Evolutionary conservation across 768 basidiomycete species (phyloP), one percentile per base, ranked within the genome.

Genomic region (Strobilomyces dryophilus): DNA sequence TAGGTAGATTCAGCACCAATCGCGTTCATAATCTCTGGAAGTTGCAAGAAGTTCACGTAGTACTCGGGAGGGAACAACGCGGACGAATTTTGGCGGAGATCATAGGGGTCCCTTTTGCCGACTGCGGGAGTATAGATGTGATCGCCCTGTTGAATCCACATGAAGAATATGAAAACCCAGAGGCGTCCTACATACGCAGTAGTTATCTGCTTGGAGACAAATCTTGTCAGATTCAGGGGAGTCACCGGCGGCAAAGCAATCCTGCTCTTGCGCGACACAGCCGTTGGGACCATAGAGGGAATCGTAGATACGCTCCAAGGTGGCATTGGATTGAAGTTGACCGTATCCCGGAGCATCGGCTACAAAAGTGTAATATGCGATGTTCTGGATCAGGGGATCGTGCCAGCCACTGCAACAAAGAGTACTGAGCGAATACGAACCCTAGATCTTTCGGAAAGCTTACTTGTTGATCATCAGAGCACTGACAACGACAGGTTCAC

Each of bases 381-480:
- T 58, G 57, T 80, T 79, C 57, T 86, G 84, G 39, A 85, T 74
- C 29, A 84, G 69, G 1, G 85, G 83, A 55, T 86, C 85, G 49
- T 74, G 79, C 83, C 83, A 84, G 36, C 83, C 83, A 56, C 84
- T 85, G 48, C 7, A 36, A 6, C 14, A 27, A 40, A 10, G 1
- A 21, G 15, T 21, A 31, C 1, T 50, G 17, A 47, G 47, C 36
- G n/a, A 8, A n/a, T 11, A 36, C 1, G 41, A 29, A 47, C 12
- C 24, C 24, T 7, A 2, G 14, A 15, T 3, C 40, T 2, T 8
- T 34, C 7, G 32, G 17, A 24, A 18, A 1, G 45, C 70, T 52
- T 51, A 77, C 82, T 84, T 84, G 66, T 82, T 83, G 58, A 85
- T 80, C 79, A 85, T 79, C 48, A 87, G 63, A 5, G 83, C 81